phyloP scores from a whole-genome alignment of 331 rosid genomes.

The Phaseolus coccineus region DNA sequence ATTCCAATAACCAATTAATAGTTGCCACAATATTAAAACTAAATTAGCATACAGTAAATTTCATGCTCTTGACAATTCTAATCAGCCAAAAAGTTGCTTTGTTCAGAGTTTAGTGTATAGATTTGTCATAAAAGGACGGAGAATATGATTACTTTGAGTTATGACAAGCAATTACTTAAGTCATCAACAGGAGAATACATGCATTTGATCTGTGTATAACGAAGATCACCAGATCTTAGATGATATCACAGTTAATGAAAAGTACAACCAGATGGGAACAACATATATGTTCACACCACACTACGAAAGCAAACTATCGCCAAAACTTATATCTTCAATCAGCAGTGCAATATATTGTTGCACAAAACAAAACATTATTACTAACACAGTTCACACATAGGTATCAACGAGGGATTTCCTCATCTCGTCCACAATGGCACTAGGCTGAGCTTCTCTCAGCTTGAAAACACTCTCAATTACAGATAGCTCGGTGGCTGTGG shows the following conservation, averaged over 20 bases:
- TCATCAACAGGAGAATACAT: not conserved
- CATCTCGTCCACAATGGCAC: slow-evolving; percentile 83
- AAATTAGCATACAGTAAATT: not conserved
- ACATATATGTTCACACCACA: slow-evolving; percentile 14
- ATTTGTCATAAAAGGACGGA: not conserved
- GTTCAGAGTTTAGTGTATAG: not conserved
- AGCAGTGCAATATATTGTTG: not conserved
- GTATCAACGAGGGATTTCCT: slow-evolving; percentile 84
- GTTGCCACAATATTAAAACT: not conserved
- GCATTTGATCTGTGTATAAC: not conserved
- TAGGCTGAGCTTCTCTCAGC: slow-evolving; percentile 86
- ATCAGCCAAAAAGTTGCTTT: not conserved
- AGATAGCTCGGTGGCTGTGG: slow-evolving; percentile 87
- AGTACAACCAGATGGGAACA: slow-evolving; percentile 15
- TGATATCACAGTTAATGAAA: slow-evolving; percentile 6
- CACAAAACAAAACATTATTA: not conserved
- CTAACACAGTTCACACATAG: slow-evolving; percentile 61
- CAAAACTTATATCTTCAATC: slow-evolving; percentile 24
- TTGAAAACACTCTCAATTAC: slow-evolving; percentile 87
- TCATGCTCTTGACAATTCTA: not conserved
- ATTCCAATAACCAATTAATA: not conserved
- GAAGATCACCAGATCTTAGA: not conserved
- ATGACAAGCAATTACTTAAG: not conserved
- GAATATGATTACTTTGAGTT: not conserved
- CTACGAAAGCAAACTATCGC: slow-evolving; percentile 18